Evolutionary conservation across 1,284 basidiomycete genomes (phyloP).

Genomic region (Microbotryum lychnidis-dioicae): DNA sequence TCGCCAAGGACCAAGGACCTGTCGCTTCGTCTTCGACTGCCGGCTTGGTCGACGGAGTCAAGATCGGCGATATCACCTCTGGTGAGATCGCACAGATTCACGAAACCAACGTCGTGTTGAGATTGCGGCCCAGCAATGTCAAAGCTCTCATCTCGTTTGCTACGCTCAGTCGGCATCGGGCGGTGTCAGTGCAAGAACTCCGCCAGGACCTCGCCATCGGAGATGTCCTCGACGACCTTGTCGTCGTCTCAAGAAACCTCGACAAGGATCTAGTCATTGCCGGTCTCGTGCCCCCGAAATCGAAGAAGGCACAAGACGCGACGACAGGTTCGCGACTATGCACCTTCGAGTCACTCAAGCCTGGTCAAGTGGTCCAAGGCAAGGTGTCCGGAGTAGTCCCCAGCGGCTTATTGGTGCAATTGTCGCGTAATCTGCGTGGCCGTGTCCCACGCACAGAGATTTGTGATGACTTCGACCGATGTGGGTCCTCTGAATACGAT

Average conservation of each 20-base stretch:
- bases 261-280: constrained; percentile 84
- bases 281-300: constrained; percentile 48
- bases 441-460: constrained; percentile 70
- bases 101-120: constrained; percentile 70
- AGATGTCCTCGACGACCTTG: constrained; percentile 65
- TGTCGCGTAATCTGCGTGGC: constrained; percentile 60
- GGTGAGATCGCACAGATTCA: constrained; percentile 70
- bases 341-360: constrained; percentile 56
- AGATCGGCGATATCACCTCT: constrained; percentile 61
- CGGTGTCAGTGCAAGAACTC: constrained; percentile 60
- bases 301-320: constrained; percentile 22
- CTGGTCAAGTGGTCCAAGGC: constrained; percentile 67
- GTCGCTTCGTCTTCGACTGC: constrained; percentile 4
- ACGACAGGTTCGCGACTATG: constrained; percentile 38
- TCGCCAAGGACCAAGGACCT: constrained; percentile 18
- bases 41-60: constrained; percentile 38
- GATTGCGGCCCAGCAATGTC: constrained; percentile 60
- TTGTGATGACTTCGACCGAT: constrained; percentile 58
- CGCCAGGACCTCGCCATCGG: constrained; percentile 57
- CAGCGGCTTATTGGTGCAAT: constrained; percentile 64
- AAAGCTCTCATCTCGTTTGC: constrained; percentile 77
- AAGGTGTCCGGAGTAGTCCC: constrained; percentile 57
- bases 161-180: constrained; percentile 75
- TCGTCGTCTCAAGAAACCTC: constrained; percentile 80
- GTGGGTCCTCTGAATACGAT: constrained; percentile 37